A percentile compares a stretch with the other conserved stretches of the same genome.
These are phyloP conservation scores for Colletotrichum sp. DNA, from an alignment of 2,329 filamentous ascomycete species.

Conservation along the genomic window DNA sequence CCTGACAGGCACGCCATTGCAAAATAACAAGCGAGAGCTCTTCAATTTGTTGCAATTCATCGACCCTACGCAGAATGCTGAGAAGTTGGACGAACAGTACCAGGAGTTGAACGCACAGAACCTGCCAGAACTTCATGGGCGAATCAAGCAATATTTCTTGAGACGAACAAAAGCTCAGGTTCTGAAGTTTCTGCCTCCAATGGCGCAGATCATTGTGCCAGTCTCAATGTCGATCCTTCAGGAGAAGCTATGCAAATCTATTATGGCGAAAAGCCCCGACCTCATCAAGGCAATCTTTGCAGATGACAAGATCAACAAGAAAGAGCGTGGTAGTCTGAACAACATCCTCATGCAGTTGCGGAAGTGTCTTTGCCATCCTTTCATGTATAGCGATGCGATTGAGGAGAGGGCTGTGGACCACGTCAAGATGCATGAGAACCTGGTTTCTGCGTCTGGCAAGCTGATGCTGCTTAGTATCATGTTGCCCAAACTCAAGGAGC, in stretches of 20 bases:
- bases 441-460: slow-evolving; percentile 92
- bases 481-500: slow-evolving; percentile 83
- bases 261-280: slow-evolving; percentile 87
- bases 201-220: slow-evolving; percentile 93
- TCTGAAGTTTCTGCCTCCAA: slow-evolving; percentile 87
- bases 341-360: slow-evolving; percentile 96
- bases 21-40: slow-evolving; percentile 93
- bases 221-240: slow-evolving; percentile 96
- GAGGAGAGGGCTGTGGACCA: slow-evolving; percentile 77
- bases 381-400: slow-evolving; percentile 88
- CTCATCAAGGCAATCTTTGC: slow-evolving; percentile 88
- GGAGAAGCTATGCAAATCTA: slow-evolving; percentile 92
- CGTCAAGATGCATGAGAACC: slow-evolving; percentile 73
- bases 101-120: slow-evolving; percentile 82
- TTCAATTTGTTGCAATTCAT: slow-evolving; percentile 98
- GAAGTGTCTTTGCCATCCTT: slow-evolving; percentile 95
- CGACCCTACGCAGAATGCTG: slow-evolving; percentile 74
- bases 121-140: slow-evolving; percentile 77
- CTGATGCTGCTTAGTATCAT: slow-evolving; percentile 83
- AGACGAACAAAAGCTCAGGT: slow-evolving; percentile 88
- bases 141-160: slow-evolving; percentile 77
- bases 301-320: slow-evolving; percentile 67
- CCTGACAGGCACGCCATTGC: slow-evolving; percentile 88
- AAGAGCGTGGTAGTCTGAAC: slow-evolving; percentile 81
- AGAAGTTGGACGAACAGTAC: slow-evolving; percentile 76